A percentile compares a stretch with the other conserved stretches of the same genome.
Conservation (phyloP, 495 filamentous ascomycete species). For the Aspergillus baeticus region DNA sequence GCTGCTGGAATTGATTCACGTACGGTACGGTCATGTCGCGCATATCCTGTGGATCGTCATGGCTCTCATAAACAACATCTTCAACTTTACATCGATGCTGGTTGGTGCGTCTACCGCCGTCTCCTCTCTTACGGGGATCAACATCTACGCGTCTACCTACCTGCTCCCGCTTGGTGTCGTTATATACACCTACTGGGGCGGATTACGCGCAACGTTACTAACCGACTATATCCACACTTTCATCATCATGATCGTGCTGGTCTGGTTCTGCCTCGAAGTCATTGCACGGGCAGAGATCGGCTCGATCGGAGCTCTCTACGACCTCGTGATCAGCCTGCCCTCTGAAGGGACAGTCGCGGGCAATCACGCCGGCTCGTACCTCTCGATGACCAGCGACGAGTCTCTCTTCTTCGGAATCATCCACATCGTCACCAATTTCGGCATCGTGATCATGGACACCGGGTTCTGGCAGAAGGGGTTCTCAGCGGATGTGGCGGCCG, state of each 20-base stretch:
- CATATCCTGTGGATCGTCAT: not conserved
- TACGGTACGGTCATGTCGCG: slow-evolving; percentile 26
- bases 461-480: slow-evolving; percentile 5
- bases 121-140: not conserved
- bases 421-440: too few relatives aligned
- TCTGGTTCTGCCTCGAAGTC: too few relatives aligned
- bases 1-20: slow-evolving; percentile 39
- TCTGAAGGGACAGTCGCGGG: too few relatives aligned
- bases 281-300: too few relatives aligned
- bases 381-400: too few relatives aligned
- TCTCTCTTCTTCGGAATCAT: too few relatives aligned
- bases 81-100: not conserved
- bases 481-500: not conserved
- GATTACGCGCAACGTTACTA: slow-evolving; percentile 1
- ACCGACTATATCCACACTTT: not conserved
- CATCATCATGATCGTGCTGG: too few relatives aligned
- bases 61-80: not conserved
- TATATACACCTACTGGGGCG: slow-evolving; percentile 4
- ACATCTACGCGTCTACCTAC: not conserved
- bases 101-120: not conserved
- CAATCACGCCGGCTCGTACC: too few relatives aligned
- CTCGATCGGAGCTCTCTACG: too few relatives aligned
- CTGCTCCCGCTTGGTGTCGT: slow-evolving; percentile 2
- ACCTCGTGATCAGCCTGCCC: too few relatives aligned
- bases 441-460: slow-evolving; percentile 12